A percentile compares a stretch with the other conserved stretches of the same genome.
Conservation (phyloP, 1,284 basidiomycete species). For the Rhodofomes roseus region DNA sequence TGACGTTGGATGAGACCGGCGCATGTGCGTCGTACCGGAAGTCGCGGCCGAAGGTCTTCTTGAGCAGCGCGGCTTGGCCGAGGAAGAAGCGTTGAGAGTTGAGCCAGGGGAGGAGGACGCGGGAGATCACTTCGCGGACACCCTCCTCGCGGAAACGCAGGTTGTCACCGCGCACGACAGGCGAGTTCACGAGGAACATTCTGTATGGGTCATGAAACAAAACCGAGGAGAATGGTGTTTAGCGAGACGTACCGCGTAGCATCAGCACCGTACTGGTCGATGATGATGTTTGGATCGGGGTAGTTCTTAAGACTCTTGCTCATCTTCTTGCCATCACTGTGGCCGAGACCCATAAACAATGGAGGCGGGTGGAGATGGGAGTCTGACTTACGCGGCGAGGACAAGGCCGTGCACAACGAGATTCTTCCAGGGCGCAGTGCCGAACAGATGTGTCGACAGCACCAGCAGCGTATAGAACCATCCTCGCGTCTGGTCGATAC, state of each 20-base stretch:
- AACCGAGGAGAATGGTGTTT: not conserved
- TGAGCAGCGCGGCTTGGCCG: conserved; percentile 87
- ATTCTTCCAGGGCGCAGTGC: conserved; percentile 97
- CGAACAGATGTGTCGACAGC: conserved; percentile 92
- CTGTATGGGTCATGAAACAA: conserved; percentile 33
- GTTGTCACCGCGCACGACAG: conserved; percentile 97
- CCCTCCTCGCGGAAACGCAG: conserved; percentile 98
- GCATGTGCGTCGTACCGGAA: conserved; percentile 90
- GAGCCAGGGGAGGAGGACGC: conserved; percentile 97
- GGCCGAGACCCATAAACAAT: not conserved
- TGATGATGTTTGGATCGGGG: conserved; percentile 93
- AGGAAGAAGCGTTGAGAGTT: conserved; percentile 99
- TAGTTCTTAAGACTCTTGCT: conserved; percentile 98
- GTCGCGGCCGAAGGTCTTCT: conserved; percentile 77
- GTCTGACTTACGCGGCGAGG: conserved; percentile 73
- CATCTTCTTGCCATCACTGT: conserved; percentile 98
- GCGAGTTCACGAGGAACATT: conserved; percentile 99
- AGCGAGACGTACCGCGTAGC: conserved; percentile 67
- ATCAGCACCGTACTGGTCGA: conserved; percentile 94
- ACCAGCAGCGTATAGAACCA: conserved; percentile 99
- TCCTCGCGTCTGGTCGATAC: conserved; percentile 93
- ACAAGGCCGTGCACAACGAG: conserved; percentile 96
- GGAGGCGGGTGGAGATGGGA: not conserved
- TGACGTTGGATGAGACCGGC: conserved; percentile 87
- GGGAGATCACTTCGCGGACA: conserved; percentile 93